Conservation (phyloP, 176 grass and related monocot species). For the Bothriochloa decipiens region DNA sequence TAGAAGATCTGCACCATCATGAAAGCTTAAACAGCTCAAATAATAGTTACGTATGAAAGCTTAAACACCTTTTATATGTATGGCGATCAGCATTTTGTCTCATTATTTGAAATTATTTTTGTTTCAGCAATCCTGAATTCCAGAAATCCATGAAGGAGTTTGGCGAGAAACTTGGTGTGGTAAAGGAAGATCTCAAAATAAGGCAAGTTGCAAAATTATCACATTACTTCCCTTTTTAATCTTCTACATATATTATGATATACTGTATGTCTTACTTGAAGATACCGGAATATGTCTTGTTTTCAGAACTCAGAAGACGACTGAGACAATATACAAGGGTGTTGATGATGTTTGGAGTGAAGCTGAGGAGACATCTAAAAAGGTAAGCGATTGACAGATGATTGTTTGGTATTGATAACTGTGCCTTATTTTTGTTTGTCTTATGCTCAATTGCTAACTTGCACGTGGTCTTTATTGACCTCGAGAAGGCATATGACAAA, state of each 20-base stretch:
- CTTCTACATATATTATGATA: slow-evolving; percentile 26
- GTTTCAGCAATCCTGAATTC: slow-evolving; percentile 81
- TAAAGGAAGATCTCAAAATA: slow-evolving; percentile 92
- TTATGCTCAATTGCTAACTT: neutral
- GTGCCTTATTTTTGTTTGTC: slow-evolving; percentile 23
- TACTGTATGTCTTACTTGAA: slow-evolving; percentile 13
- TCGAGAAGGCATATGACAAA: no score
- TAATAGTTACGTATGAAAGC: neutral
- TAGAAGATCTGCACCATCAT: slow-evolving; percentile 1
- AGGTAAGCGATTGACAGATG: slow-evolving; percentile 46
- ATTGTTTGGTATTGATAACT: slow-evolving; percentile 1
- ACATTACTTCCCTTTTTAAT: slow-evolving; percentile 10
- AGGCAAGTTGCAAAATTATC: slow-evolving; percentile 51
- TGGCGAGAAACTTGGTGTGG: slow-evolving; percentile 84
- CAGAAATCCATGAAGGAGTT: slow-evolving; percentile 88
- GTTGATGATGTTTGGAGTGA: slow-evolving; percentile 85
- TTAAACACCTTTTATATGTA: neutral
- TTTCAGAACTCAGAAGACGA: slow-evolving; percentile 65
- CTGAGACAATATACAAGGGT: slow-evolving; percentile 76
- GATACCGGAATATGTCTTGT: slow-evolving; percentile 9
- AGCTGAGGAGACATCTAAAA: slow-evolving; percentile 91
- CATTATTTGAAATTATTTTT: slow-evolving; percentile 29
- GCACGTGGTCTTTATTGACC: no score
- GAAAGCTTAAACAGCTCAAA: neutral
- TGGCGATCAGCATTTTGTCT: slow-evolving; percentile 10